Conservation (phyloP, 257 asterid species). For the Sherardia arvensis region DNA sequence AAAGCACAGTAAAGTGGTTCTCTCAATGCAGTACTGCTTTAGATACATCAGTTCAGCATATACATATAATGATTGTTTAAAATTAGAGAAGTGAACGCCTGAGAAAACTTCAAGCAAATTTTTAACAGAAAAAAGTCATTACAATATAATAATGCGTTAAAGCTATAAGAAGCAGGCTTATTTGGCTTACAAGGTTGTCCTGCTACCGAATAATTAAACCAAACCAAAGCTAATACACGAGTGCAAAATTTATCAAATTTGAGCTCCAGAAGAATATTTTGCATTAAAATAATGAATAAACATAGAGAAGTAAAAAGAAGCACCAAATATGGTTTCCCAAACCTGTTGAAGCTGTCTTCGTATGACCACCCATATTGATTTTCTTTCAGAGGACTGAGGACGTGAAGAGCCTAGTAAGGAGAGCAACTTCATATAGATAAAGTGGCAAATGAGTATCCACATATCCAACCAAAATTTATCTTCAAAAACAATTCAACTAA, state of each 20-base stretch:
- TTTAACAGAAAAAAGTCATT: background rate
- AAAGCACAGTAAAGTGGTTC: background rate
- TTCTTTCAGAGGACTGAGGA: conserved; percentile 92
- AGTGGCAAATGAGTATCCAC: conserved; percentile 5
- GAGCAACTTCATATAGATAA: conserved; percentile 61
- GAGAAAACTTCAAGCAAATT: too few species aligned
- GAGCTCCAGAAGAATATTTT: background rate
- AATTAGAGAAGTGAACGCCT: background rate
- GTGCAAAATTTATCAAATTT: background rate
- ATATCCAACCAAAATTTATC: background rate
- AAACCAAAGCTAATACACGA: background rate
- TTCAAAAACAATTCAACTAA: background rate
- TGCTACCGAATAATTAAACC: background rate
- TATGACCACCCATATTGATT: conserved; percentile 87
- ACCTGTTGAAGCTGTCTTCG: conserved; percentile 99
- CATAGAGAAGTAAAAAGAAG: background rate
- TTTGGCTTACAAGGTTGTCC: background rate
- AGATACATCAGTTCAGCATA: background rate
- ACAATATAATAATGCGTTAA: background rate
- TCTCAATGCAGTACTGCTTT: background rate
- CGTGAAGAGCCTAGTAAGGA: conserved; percentile 83
- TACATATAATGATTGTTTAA: background rate
- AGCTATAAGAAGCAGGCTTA: background rate
- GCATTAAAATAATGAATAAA: background rate
- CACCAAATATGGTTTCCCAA: conserved; percentile 8